phyloP scores from a whole-genome alignment of 441 rosid genomes.

The Francoa sonchifolia region DNA sequence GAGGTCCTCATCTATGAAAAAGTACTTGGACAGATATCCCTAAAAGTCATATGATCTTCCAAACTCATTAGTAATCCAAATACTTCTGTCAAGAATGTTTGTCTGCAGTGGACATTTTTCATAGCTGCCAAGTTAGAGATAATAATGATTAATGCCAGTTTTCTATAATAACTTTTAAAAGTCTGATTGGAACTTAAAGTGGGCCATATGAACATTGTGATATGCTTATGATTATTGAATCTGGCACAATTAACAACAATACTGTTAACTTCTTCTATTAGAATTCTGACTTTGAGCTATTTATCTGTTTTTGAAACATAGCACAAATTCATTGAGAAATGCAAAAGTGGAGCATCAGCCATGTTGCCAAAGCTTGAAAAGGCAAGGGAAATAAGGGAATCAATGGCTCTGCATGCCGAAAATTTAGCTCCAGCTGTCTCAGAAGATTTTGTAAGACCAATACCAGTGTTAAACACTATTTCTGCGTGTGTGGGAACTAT shows the following conservation, averaged over 20 bases:
- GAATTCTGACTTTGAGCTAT: slow-evolving; percentile 14
- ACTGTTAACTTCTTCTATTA: not conserved
- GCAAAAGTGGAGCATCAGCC: slow-evolving; percentile 80
- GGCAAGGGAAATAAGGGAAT: slow-evolving; percentile 64
- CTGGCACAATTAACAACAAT: no score
- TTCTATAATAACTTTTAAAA: no score
- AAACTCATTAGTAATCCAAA: no score
- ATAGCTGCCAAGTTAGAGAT: no score
- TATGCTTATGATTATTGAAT: no score
- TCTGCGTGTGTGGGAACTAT: not conserved
- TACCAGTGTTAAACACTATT: slow-evolving; percentile 5
- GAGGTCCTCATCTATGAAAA: no score
- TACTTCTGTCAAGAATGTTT: no score
- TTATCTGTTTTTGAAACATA: slow-evolving; percentile 24
- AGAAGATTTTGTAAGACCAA: slow-evolving; percentile 32
- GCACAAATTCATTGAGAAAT: slow-evolving; percentile 94
- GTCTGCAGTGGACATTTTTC: no score
- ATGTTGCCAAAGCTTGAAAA: slow-evolving; percentile 89
- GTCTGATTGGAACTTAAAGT: no score
- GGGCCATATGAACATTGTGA: not conserved
- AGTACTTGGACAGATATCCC: no score
- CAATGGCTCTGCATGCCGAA: slow-evolving; percentile 59
- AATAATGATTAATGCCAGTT: no score
- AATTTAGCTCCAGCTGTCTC: slow-evolving; percentile 26
- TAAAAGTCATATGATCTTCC: no score